Evolutionary conservation across 306 rosid species (phyloP).

Genomic region (Rosa lucieae): DNA sequence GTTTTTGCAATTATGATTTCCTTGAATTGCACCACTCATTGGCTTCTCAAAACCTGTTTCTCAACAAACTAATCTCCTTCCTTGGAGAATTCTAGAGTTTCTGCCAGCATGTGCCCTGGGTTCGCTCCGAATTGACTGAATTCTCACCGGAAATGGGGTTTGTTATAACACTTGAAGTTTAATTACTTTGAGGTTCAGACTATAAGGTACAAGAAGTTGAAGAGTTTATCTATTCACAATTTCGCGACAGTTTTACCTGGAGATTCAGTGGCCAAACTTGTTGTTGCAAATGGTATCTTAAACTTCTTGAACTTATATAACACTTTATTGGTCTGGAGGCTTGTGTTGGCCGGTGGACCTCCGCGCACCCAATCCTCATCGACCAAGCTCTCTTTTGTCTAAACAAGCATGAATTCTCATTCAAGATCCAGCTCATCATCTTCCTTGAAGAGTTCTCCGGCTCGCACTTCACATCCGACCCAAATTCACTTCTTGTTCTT

Average conservation of each 20-base stretch:
- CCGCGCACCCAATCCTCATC: slow-evolving; percentile 38
- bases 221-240: slow-evolving; percentile 42
- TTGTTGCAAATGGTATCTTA: slow-evolving; percentile 72
- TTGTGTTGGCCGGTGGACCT: slow-evolving; percentile 76
- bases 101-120: slow-evolving; percentile 49
- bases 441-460: slow-evolving; percentile 81
- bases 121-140: background rate
- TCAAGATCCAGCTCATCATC: slow-evolving; percentile 55
- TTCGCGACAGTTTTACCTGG: slow-evolving; percentile 92
- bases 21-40: slow-evolving; percentile 36
- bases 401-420: slow-evolving; percentile 68
- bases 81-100: slow-evolving; percentile 44
- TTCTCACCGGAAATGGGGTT: background rate
- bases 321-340: slow-evolving; percentile 77
- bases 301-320: slow-evolving; percentile 88
- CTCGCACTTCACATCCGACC: slow-evolving; percentile 29
- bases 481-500: background rate
- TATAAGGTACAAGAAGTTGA: slow-evolving; percentile 34
- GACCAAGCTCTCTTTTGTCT: slow-evolving; percentile 67
- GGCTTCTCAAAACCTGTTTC: slow-evolving; percentile 55
- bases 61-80: slow-evolving; percentile 48
- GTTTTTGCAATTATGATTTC: slow-evolving; percentile 1
- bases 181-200: slow-evolving; percentile 54
- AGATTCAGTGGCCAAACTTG: slow-evolving; percentile 82
- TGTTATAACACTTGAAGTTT: background rate